A percentile compares a stretch with the other conserved stretches of the same genome.
Conservation (phyloP, 208 protist genomes). For the Trichomonas vaginalis region DNA sequence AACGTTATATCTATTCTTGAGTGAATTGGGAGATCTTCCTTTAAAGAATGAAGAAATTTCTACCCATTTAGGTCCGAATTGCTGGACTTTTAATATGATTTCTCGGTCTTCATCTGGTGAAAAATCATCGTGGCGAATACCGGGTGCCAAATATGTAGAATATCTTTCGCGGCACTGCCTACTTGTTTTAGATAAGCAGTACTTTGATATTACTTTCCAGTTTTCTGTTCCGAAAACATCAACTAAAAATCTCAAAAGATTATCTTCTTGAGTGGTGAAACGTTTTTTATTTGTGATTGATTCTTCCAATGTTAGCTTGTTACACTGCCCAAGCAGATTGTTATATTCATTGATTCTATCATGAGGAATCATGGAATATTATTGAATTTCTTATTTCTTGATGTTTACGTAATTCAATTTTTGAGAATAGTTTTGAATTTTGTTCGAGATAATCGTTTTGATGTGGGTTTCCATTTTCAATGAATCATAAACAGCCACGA, state of each 20-base stretch:
- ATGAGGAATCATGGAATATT: no score
- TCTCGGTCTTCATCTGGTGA: neutral
- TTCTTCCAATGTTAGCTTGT: no score
- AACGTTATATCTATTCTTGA: neutral
- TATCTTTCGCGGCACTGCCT: neutral
- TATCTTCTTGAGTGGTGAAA: neutral
- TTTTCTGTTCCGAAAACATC: neutral
- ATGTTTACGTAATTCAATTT: no score
- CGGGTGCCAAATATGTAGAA: neutral
- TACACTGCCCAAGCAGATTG: no score
- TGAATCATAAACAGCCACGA: no score
- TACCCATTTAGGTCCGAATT: neutral
- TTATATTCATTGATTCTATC: no score
- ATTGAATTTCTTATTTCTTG: no score
- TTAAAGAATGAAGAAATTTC: neutral
- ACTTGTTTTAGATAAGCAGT: neutral
- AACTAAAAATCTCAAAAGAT: neutral
- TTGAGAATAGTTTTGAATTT: no score
- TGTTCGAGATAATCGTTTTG: no score
- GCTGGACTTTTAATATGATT: neutral
- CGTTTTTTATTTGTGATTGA: no score
- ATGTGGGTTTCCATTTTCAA: no score
- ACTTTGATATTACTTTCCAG: neutral
- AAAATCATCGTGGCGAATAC: neutral
- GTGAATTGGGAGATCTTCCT: neutral